Evolutionary conservation across 1,139 yeast genomes (phyloP).

Genomic region (Candida buenavistaensis): DNA sequence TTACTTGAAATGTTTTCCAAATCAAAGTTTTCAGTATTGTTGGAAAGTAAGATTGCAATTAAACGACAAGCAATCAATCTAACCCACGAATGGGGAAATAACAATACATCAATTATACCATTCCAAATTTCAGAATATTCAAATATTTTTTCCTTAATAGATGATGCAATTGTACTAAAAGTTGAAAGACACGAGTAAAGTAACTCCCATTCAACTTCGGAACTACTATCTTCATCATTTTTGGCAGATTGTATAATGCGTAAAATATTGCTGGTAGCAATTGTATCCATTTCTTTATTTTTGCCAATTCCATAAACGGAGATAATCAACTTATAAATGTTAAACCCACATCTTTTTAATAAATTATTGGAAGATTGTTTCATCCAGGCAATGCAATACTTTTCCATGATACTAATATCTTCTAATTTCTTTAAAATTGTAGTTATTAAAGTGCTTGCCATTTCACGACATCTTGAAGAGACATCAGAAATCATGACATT

Average conservation of each 20-base stretch:
- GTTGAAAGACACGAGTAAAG: constrained; percentile 67
- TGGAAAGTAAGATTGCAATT: constrained; percentile 50
- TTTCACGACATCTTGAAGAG: constrained; percentile 78
- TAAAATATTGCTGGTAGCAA: constrained; percentile 39
- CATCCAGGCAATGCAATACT: constrained; percentile 70
- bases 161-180: constrained; percentile 42
- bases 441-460: constrained; percentile 67
- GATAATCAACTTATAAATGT: constrained; percentile 66
- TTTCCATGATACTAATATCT: constrained; percentile 49
- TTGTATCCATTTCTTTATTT: constrained; percentile 36
- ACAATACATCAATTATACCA: constrained; percentile 51
- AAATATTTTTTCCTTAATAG: constrained; percentile 32
- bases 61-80: constrained; percentile 70
- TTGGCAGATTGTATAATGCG: constrained; percentile 36
- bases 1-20: constrained; percentile 69
- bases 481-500: constrained; percentile 79
- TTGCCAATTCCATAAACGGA: constrained; percentile 47
- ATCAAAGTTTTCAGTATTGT: constrained; percentile 37
- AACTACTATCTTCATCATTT: constrained; percentile 15
- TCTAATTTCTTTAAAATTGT: constrained; percentile 54
- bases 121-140: constrained; percentile 49
- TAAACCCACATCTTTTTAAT: constrained; percentile 75
- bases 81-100: constrained; percentile 93
- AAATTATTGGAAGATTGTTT: constrained; percentile 51
- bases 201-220: constrained; percentile 66